Evolutionary conservation across 768 basidiomycete genomes (phyloP), one percentile per base, ranked within the genome.

Genomic region (Erythrobasidium yunnanense): DNA sequence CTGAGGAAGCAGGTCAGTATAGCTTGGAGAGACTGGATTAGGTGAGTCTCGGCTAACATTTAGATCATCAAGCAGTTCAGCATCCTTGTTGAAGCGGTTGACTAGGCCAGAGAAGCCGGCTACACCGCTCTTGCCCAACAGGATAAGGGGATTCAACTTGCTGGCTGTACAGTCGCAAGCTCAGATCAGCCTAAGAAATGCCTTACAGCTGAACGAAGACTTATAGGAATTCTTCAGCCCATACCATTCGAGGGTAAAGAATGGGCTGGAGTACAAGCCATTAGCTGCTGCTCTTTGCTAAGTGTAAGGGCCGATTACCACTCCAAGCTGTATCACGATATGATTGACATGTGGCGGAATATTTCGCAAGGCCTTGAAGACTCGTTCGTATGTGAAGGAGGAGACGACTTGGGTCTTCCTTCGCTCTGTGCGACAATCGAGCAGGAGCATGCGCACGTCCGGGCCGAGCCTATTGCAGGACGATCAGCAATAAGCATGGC

Each of bases 21-120:
- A 49, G 20, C 23, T n/a, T 1, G 22, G 18, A n/a, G 3, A 29
- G 22, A 75, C n/a, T 25, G 46, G 38, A 11, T 11, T 11, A 11
- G 11, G n/a, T n/a, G n/a, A 11, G 11, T 11, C n/a, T n/a, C n/a
- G 38, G 38, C 38, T 32, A 22, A 18, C 62, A 20, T 71, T 71
- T 4, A 92, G 78, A 77, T 99, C 93, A 76, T 97, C 93, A 62
- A 96, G 80, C 29, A 99, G 77, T 76, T 97, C 95, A 0, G 91
- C 87, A 47, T 76, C 87, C n/a, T 82, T 82, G 75, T 91, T 90
- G 76, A 90, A 91, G 74, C 88, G 87, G 74, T 92, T 90, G 32
- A 88, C 84, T 71, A 23, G 22, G 38, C 88, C 86, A 30, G 82
- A 81, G 46, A 90, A 74, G 20, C 86, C 86, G 55, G 87, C 68